Evolutionary conservation across 495 filamentous ascomycete genomes (phyloP).

Genomic region (Tuber brumale): DNA sequence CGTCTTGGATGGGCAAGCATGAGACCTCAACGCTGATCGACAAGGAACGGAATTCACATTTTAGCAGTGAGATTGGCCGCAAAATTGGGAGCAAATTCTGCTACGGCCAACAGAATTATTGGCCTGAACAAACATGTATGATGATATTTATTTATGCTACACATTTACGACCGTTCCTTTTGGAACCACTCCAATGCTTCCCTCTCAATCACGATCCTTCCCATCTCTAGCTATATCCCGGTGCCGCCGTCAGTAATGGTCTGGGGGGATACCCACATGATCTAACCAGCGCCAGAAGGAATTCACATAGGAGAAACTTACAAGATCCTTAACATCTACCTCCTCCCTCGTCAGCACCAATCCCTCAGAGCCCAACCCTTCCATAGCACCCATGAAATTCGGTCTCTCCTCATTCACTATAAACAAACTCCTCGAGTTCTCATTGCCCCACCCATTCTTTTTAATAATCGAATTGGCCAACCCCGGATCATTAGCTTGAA

Average conservation of each 20-base stretch:
- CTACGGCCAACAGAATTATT: neutral
- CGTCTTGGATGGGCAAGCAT: neutral
- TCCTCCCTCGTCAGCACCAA: constrained; percentile 61
- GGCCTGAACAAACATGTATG: neutral
- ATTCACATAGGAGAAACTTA: constrained; percentile 14
- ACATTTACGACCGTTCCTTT: constrained; percentile 39
- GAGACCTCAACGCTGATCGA: neutral
- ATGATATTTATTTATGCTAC: neutral
- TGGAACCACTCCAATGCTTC: constrained; percentile 69
- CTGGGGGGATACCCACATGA: neutral
- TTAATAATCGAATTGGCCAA: constrained; percentile 60
- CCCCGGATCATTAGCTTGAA: constrained; percentile 52
- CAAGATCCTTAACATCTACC: constrained; percentile 87
- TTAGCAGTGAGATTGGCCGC: neutral
- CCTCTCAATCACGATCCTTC: constrained; percentile 79
- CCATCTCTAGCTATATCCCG: constrained; percentile 56
- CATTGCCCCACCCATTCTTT: constrained; percentile 64
- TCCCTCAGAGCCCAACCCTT: constrained; percentile 53
- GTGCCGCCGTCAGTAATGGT: constrained; percentile 10
- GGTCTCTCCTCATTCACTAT: constrained; percentile 56
- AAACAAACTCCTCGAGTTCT: constrained; percentile 66
- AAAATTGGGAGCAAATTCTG: neutral
- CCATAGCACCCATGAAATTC: constrained; percentile 55
- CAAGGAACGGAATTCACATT: neutral
- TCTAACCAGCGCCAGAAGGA: neutral